These are phyloP conservation scores for Russula vinacea DNA, from an alignment of 768 basidiomycete genomes.

Conservation along the genomic window DNA sequence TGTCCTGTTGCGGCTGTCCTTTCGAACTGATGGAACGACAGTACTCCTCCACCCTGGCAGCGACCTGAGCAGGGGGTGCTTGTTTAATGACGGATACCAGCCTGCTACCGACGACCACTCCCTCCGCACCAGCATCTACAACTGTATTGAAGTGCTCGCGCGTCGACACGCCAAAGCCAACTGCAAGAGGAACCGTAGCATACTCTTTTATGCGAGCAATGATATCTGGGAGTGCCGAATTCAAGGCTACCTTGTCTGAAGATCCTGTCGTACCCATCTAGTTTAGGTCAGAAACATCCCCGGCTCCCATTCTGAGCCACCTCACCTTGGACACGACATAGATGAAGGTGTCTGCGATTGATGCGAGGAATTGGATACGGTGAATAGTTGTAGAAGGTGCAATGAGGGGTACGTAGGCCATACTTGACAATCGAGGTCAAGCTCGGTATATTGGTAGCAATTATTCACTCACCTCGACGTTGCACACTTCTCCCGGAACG, in stretches of 20 bases:
- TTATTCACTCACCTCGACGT: slow-evolving; percentile 61
- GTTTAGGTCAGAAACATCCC: slow-evolving; percentile 2
- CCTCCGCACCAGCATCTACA: slow-evolving; percentile 86
- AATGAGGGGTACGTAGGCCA: slow-evolving; percentile 93
- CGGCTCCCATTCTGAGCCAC: not conserved
- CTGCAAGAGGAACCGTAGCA: slow-evolving; percentile 81
- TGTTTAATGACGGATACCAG: slow-evolving; percentile 78
- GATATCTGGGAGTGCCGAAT: slow-evolving; percentile 75
- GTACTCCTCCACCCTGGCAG: slow-evolving; percentile 62
- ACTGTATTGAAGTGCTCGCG: slow-evolving; percentile 85
- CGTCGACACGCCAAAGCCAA: slow-evolving; percentile 95
- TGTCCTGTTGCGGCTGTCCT: slow-evolving; percentile 34
- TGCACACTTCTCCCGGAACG: slow-evolving; percentile 85
- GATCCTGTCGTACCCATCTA: slow-evolving; percentile 99
- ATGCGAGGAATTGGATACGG: slow-evolving; percentile 85
- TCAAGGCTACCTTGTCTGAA: slow-evolving; percentile 66
- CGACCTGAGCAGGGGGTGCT: slow-evolving; percentile 47
- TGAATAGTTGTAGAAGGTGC: slow-evolving; percentile 88
- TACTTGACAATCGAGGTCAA: slow-evolving; percentile 43
- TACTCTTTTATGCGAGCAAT: slow-evolving; percentile 77
- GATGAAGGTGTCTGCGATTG: slow-evolving; percentile 96
- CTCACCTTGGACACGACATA: slow-evolving; percentile 95
- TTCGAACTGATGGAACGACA: slow-evolving; percentile 66
- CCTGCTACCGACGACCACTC: slow-evolving; percentile 89
- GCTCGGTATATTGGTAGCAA: not conserved